phyloP scores from a whole-genome alignment of 805 yeast species.

The Torulaspora franciscae region DNA sequence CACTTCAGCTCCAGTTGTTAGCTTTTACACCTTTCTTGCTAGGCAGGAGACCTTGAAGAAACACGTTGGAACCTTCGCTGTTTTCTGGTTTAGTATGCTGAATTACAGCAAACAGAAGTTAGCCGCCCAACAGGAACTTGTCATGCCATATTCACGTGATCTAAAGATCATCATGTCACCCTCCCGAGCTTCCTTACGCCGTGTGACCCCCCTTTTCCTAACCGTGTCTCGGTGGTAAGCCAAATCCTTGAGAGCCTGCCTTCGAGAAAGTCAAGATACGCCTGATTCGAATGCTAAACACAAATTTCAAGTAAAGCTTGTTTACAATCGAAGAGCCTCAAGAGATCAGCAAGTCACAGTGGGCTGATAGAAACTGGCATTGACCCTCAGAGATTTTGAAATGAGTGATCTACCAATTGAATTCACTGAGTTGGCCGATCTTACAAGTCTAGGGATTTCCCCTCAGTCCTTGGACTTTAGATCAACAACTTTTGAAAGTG shows the following conservation, averaged over 20 bases:
- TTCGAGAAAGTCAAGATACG: conserved; percentile 4
- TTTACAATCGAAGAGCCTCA: not conserved
- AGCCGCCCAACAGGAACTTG: not conserved
- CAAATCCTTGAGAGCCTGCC: not conserved
- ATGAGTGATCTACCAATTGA: conserved; percentile 86
- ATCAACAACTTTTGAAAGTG: conserved; percentile 92
- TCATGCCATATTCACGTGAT: not conserved
- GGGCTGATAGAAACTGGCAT: not conserved
- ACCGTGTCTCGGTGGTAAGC: not conserved
- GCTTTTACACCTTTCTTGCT: no score
- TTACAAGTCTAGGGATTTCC: conserved; percentile 79
- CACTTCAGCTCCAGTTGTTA: no score
- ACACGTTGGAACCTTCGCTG: no score
- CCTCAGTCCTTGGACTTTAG: conserved; percentile 83
- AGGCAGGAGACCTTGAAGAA: no score
- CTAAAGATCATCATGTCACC: not conserved
- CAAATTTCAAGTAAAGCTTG: not conserved
- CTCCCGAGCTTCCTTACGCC: not conserved
- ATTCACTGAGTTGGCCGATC: conserved; percentile 90
- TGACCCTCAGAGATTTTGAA: not conserved
- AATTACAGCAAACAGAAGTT: not conserved
- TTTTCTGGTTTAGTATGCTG: not conserved
- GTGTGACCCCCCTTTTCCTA: not conserved
- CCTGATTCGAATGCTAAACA: not conserved
- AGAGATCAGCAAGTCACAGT: not conserved